A percentile compares a stretch with the other conserved stretches of the same genome.
phyloP scores from a whole-genome alignment of 192 early-diverging fungal species.

The Obelidium mucronatum region DNA sequence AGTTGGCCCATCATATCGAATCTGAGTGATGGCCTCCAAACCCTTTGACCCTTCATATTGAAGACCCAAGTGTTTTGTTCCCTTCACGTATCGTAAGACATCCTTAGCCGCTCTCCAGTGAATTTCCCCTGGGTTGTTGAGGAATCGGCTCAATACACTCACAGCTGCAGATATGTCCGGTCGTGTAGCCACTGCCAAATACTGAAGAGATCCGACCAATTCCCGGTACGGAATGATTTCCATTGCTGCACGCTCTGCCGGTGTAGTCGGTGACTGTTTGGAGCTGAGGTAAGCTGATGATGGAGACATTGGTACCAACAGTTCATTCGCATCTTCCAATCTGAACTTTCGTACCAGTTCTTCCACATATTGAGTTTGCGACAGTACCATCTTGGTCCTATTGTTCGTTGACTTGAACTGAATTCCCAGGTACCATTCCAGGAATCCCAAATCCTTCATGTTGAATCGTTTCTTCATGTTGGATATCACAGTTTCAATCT shows the following conservation, averaged over 20 bases:
- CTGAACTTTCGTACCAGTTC: neutral
- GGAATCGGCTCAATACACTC: neutral
- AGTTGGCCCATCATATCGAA: too few species aligned
- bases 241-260: too few species aligned
- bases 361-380: too few species aligned
- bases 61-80: neutral
- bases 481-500: neutral
- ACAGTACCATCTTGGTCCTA: too few species aligned
- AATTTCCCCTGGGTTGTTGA: neutral
- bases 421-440: neutral
- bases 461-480: neutral
- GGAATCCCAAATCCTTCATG: neutral
- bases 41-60: neutral
- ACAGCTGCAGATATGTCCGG: slow-evolving; percentile 16
- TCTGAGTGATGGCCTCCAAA: too few species aligned
- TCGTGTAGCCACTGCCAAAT: slow-evolving; percentile 5
- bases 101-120: slow-evolving; percentile 4
- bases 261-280: neutral
- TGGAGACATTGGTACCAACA: neutral
- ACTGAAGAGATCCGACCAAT: slow-evolving; percentile 3
- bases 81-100: slow-evolving; percentile 4
- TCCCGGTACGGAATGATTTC: neutral
- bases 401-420: neutral
- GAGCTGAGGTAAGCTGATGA: neutral
- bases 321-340: neutral